Evolutionary conservation across 805 yeast species (phyloP), one percentile per base, ranked within the genome.

Genomic region (Wickerhamomyces xylosicus): DNA sequence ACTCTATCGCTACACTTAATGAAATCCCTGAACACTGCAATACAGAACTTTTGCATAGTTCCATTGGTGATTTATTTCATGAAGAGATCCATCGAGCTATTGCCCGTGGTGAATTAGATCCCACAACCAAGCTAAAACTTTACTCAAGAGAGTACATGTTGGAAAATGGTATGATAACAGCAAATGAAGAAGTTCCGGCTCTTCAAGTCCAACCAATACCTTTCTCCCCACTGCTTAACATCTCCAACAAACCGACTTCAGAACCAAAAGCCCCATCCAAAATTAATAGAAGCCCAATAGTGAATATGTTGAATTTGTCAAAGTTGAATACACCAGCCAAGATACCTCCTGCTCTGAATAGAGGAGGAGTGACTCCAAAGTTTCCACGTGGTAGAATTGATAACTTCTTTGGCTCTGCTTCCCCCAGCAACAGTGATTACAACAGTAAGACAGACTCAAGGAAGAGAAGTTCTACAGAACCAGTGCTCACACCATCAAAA

Each of bases 61-160:
- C 71, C 33, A 58, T 63, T 45, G 76, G 72, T 3, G 40, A 45
- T 2, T 60, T 59, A 13, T 36, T 43, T 19, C 51, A 66, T 49
- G 67, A 69, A 33, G 68, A 66, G 1, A 47, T 73, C 9, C 89
- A 84, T 48, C 45, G 45, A 1, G 58, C 60, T 33, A 67, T 87
- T 17, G 84, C 95, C 9, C 46, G 45, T 15, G 97, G 94, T 1
- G 69, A 66, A 7, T 47, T 83, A 9, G 74, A 80, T 54, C 96
- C 97, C 1, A 65, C 71, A 3, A 41, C 51, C 4, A 54, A 54
- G 37, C 22, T 17, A 5, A 28, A 33, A 10, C 37, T 54, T 18
- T 3, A 35, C 0, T 25, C 54, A n/a, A 46, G 57, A 35, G 58
- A 54, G 37, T 34, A 31, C 2, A 34, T 37, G 7, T 13, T 35